phyloP scores from a whole-genome alignment of 495 filamentous ascomycete species.

The Tuber microsphaerosporum region DNA sequence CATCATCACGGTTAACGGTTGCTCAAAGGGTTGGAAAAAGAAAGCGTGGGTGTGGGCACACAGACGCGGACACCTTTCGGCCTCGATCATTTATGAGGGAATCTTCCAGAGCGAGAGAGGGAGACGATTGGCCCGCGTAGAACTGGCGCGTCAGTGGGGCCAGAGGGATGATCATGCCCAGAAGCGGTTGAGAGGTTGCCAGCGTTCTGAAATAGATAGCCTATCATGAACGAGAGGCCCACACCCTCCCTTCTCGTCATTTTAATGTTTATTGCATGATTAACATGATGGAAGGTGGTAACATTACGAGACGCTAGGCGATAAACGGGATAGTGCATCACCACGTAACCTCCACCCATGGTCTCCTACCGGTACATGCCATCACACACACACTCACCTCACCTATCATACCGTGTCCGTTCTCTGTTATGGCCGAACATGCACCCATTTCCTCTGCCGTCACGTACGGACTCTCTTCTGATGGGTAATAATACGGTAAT shows the following conservation, averaged over 20 bases:
- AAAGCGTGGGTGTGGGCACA: conserved; percentile 3
- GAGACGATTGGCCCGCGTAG: conserved; percentile 27
- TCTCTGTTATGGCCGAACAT: too few relatives aligned
- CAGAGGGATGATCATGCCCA: conserved; percentile 21
- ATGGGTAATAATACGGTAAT: too few relatives aligned
- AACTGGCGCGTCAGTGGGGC: conserved; percentile 10
- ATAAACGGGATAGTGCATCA: conserved; percentile 21
- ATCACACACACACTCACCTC: conserved; percentile 30
- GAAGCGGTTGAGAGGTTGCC: conserved; percentile 23
- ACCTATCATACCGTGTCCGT: neutral
- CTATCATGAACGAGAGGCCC: conserved; percentile 17
- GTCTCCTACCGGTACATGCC: conserved; percentile 29
- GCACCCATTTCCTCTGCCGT: too few relatives aligned
- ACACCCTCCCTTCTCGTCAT: conserved; percentile 28
- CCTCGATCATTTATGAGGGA: conserved; percentile 27
- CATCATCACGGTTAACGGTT: neutral
- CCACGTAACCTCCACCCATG: conserved; percentile 35
- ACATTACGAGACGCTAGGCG: conserved; percentile 13
- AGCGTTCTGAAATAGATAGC: conserved; percentile 33
- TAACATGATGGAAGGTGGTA: conserved; percentile 3
- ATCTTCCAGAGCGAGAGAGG: conserved; percentile 33
- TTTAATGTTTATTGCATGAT: conserved; percentile 24
- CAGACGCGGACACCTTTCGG: conserved; percentile 19
- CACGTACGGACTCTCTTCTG: neutral
- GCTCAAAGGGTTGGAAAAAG: neutral